Evolutionary conservation across 139 green algal species (phyloP).

Genomic region (Choricystis sp.): DNA sequence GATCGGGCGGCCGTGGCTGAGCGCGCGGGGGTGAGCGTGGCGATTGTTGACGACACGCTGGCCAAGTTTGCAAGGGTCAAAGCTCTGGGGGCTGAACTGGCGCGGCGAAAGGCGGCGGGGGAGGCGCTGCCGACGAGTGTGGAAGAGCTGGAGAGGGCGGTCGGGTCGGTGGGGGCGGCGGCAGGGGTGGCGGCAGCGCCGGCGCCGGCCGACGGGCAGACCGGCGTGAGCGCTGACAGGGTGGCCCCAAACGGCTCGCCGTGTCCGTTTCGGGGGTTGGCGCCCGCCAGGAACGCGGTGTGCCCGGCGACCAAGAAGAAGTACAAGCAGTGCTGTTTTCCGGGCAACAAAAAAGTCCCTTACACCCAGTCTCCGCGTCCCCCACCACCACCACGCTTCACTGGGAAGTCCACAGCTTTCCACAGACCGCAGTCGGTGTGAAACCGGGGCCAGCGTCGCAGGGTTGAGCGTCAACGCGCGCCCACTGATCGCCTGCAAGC

Average conservation of each 20-base stretch:
- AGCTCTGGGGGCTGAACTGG: slow-evolving; percentile 3
- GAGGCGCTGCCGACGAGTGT: slow-evolving; percentile 5
- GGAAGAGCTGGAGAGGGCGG: slow-evolving; percentile 4
- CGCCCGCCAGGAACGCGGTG: neutral
- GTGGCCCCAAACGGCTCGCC: no score
- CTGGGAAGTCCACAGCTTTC: no score
- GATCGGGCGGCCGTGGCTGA: neutral
- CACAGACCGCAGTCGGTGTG: no score
- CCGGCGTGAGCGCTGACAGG: neutral
- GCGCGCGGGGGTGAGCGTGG: neutral
- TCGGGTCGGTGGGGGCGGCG: neutral
- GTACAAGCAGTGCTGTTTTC: neutral
- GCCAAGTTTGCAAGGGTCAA: slow-evolving; percentile 11
- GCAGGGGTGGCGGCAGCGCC: neutral
- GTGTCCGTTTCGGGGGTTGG: neutral
- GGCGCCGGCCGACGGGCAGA: no score
- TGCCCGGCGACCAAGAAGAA: neutral
- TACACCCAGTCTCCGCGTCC: no score
- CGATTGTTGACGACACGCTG: slow-evolving; percentile 11
- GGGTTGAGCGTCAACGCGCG: no score
- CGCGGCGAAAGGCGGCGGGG: slow-evolving; percentile 3
- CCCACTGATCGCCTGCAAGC: no score
- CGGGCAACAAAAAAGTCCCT: no score
- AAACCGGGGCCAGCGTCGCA: no score
- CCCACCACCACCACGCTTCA: no score